These are phyloP conservation scores for Kokia cookei DNA, from an alignment of 441 rosid species.

Conservation along the genomic window DNA sequence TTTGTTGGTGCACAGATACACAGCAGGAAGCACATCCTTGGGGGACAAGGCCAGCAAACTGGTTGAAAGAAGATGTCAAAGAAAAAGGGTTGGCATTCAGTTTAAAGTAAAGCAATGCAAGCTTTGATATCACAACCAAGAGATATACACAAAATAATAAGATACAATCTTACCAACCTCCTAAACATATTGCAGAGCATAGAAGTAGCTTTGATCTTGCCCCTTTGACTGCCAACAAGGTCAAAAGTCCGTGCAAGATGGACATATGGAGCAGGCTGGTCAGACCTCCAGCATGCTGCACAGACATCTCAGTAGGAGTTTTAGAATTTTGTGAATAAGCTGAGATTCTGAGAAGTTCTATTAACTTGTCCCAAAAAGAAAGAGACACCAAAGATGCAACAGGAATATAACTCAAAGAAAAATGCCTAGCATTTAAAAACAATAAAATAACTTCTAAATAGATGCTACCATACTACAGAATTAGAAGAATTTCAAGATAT, in stretches of 20 bases:
- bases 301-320: slow-evolving; percentile 13
- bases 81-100: slow-evolving; percentile 4
- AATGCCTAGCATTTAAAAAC: not conserved
- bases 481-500: not conserved
- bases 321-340: not conserved
- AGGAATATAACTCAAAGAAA: not conserved
- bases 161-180: slow-evolving; percentile 36
- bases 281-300: slow-evolving; percentile 81
- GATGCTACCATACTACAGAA: not conserved
- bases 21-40: slow-evolving; percentile 77
- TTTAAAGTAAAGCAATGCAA: not conserved
- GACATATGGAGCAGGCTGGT: slow-evolving; percentile 76
- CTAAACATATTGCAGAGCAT: slow-evolving; percentile 93
- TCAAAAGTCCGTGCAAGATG: slow-evolving; percentile 85
- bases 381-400: not conserved
- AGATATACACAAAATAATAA: not conserved
- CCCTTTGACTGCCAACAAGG: slow-evolving; percentile 72
- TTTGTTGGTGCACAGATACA: slow-evolving; percentile 82
- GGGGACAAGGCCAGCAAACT: slow-evolving; percentile 84
- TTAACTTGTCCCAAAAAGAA: not conserved
- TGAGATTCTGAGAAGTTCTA: not conserved
- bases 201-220: slow-evolving; percentile 76
- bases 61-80: slow-evolving; percentile 17
- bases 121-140: not conserved
- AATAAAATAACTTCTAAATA: not conserved